Evolutionary conservation across 2,329 filamentous ascomycete species (phyloP).

Genomic region (Penicillium sp.): DNA sequence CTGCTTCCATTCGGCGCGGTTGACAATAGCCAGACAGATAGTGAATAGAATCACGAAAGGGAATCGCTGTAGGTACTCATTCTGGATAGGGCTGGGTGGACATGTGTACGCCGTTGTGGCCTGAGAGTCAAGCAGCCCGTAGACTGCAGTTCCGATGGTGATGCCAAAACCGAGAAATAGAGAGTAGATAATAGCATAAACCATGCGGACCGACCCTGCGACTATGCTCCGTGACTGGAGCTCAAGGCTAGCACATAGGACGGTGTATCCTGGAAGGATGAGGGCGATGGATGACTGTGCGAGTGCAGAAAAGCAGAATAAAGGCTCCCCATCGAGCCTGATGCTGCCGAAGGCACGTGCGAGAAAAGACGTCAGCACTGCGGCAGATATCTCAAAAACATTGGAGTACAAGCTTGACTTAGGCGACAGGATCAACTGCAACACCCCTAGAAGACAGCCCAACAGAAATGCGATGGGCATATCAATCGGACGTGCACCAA

Average conservation of each 20-base stretch:
- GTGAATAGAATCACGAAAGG: constrained; percentile 71
- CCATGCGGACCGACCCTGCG: constrained; percentile 68
- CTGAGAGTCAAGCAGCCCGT: constrained; percentile 56
- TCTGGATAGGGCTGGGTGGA: constrained; percentile 47
- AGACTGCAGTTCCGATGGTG: constrained; percentile 62
- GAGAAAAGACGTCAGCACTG: constrained; percentile 64
- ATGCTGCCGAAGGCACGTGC: constrained; percentile 68
- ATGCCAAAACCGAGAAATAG: constrained; percentile 70
- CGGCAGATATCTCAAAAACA: constrained; percentile 62
- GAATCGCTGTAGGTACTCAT: constrained; percentile 54
- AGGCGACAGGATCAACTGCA: constrained; percentile 72
- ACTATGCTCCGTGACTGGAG: constrained; percentile 66
- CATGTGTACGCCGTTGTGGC: constrained; percentile 52
- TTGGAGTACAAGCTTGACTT: constrained; percentile 65
- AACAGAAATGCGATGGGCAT: constrained; percentile 72
- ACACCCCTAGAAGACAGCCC: constrained; percentile 66
- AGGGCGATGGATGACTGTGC: constrained; percentile 70
- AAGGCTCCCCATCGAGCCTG: constrained; percentile 28
- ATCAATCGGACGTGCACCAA: constrained; percentile 71
- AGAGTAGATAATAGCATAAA: constrained; percentile 71
- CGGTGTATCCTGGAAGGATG: constrained; percentile 67
- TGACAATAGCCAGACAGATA: constrained; percentile 70
- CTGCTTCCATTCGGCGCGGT: constrained; percentile 77
- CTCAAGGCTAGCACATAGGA: constrained; percentile 60
- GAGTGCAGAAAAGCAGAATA: constrained; percentile 69